These are phyloP conservation scores for Sporothrix curviconia DNA, from an alignment of 2,329 filamentous ascomycete genomes.

Conservation along the genomic window DNA sequence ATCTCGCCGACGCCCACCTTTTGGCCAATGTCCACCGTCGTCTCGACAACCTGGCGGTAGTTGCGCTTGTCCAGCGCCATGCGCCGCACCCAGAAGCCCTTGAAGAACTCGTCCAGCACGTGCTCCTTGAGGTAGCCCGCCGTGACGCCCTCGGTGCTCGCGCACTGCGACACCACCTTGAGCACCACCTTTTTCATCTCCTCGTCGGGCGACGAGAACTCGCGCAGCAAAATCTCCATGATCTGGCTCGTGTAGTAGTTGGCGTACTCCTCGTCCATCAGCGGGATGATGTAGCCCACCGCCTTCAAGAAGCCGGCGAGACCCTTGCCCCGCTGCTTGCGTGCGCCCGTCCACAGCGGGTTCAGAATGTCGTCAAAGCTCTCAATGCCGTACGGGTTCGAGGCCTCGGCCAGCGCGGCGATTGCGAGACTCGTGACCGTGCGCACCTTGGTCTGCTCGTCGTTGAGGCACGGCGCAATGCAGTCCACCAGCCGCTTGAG, in stretches of 20 bases:
- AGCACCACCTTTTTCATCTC: slow-evolving; percentile 99
- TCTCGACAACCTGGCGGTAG: slow-evolving; percentile 96
- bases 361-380: slow-evolving; percentile 98
- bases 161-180: slow-evolving; percentile 94
- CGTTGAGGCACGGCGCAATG: slow-evolving; percentile 90
- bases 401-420: slow-evolving; percentile 88
- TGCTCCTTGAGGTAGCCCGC: slow-evolving; percentile 92
- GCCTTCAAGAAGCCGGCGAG: slow-evolving; percentile 94
- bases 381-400: slow-evolving; percentile 97
- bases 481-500: slow-evolving; percentile 94
- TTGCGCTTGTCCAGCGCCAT: slow-evolving; percentile 98
- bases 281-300: slow-evolving; percentile 93
- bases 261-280: slow-evolving; percentile 99
- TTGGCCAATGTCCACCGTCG: slow-evolving; percentile 91
- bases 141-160: slow-evolving; percentile 89
- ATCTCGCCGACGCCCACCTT: slow-evolving; percentile 98
- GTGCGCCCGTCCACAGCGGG: slow-evolving; percentile 90
- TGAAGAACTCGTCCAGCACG: slow-evolving; percentile 94
- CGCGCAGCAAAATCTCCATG: slow-evolving; percentile 94
- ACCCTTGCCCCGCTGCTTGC: slow-evolving; percentile 94
- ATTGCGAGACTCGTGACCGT: slow-evolving; percentile 95
- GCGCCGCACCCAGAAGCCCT: slow-evolving; percentile 94
- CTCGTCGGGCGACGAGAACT: slow-evolving; percentile 94
- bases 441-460: slow-evolving; percentile 95
- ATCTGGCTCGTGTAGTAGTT: slow-evolving; percentile 99